Evolutionary conservation across 805 yeast species (phyloP).

Genomic region (Cyberlindnera galapagoensis): DNA sequence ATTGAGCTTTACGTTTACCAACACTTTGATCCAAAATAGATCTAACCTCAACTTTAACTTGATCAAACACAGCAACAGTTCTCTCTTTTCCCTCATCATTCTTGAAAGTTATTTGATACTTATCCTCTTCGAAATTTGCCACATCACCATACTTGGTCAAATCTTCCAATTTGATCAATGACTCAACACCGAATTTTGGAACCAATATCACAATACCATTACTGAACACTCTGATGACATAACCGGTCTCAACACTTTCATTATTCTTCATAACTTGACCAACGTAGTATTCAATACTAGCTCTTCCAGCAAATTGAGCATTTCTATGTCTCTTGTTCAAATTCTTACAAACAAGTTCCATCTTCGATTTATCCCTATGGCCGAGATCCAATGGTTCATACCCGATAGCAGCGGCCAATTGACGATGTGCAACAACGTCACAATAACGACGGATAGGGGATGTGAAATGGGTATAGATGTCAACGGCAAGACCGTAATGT

Average conservation of each 20-base stretch:
- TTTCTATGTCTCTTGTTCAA: conserved; percentile 93
- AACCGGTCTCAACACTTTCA: conserved; percentile 79
- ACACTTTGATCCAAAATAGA: conserved; percentile 80
- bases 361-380: conserved; percentile 83
- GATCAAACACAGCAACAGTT: conserved; percentile 70
- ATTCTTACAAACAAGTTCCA: conserved; percentile 83
- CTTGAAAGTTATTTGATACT: conserved; percentile 58
- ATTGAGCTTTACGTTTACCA: conserved; percentile 87
- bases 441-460: conserved; percentile 98
- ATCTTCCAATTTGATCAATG: conserved; percentile 76
- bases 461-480: conserved; percentile 96
- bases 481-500: conserved; percentile 97
- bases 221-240: conserved; percentile 83
- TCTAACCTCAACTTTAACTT: conserved; percentile 74
- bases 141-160: conserved; percentile 57
- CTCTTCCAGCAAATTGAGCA: conserved; percentile 98
- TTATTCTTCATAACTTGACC: conserved; percentile 94
- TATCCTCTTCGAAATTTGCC: conserved; percentile 70
- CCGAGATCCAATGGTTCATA: conserved; percentile 77
- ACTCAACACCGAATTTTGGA: conserved; percentile 94
- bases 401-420: conserved; percentile 95
- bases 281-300: conserved; percentile 94
- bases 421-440: conserved; percentile 96
- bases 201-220: conserved; percentile 94
- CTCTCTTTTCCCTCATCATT: conserved; percentile 39